Percentiles rank a stretch among this genome's conserved stretches.
Evolutionary conservation across 2,329 filamentous ascomycete genomes (phyloP).

Genomic region (Penicillium expansum): DNA sequence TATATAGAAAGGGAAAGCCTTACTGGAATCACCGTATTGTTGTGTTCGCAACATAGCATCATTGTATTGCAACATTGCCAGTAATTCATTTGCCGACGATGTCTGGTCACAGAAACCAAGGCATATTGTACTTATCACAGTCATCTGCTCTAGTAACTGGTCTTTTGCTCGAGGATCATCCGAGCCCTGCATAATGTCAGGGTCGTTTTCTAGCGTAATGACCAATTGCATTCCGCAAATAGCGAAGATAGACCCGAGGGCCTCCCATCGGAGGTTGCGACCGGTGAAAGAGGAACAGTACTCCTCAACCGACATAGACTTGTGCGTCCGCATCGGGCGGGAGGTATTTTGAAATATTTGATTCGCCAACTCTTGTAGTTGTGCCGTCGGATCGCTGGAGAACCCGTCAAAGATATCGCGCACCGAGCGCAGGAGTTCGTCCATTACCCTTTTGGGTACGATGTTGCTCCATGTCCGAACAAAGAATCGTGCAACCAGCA

Average conservation of each 20-base stretch:
- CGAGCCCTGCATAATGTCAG: slow-evolving; percentile 26
- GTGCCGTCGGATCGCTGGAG: slow-evolving; percentile 23
- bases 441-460: slow-evolving; percentile 27
- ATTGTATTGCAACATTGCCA: slow-evolving; percentile 37
- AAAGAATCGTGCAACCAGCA: slow-evolving; percentile 30
- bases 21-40: slow-evolving; percentile 37
- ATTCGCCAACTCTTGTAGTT: slow-evolving; percentile 27
- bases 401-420: slow-evolving; percentile 27
- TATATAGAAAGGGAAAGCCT: slow-evolving; percentile 29
- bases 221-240: slow-evolving; percentile 38
- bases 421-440: slow-evolving; percentile 28
- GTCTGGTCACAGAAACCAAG: slow-evolving; percentile 34
- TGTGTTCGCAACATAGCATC: slow-evolving; percentile 35
- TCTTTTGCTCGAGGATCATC: slow-evolving; percentile 27
- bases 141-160: slow-evolving; percentile 30
- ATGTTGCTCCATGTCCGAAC: slow-evolving; percentile 20
- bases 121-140: slow-evolving; percentile 35
- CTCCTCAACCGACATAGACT: slow-evolving; percentile 32
- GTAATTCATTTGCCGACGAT: slow-evolving; percentile 33
- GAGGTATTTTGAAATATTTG: slow-evolving; percentile 34
- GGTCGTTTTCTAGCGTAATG: slow-evolving; percentile 31
- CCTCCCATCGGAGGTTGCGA: slow-evolving; percentile 42
- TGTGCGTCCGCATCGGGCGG: slow-evolving; percentile 24
- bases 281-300: slow-evolving; percentile 32
- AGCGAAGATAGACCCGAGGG: slow-evolving; percentile 41